phyloP scores from a whole-genome alignment of 345 rosid genomes.

The Barbarea vulgaris region DNA sequence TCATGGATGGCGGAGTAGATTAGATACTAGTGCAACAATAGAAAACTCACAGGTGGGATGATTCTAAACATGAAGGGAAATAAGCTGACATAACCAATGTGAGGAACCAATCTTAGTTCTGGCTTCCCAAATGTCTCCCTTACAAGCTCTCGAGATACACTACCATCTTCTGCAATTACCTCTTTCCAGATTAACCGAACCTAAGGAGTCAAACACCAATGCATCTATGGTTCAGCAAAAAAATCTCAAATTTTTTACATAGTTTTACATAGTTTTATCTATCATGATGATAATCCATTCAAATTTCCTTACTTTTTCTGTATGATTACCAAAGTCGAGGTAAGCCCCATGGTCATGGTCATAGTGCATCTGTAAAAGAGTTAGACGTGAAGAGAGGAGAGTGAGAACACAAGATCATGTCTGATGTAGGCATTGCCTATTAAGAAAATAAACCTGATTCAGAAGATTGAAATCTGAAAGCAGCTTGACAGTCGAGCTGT shows the following conservation, averaged over 20 bases:
- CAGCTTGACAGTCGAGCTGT: slow-evolving; percentile 55
- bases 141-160: slow-evolving; percentile 63
- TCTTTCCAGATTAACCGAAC: slow-evolving; percentile 85
- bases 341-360: slow-evolving; percentile 78
- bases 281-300: not conserved
- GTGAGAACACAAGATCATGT: not conserved
- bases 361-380: slow-evolving; percentile 69
- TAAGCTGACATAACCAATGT: slow-evolving; percentile 90
- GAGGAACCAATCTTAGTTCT: slow-evolving; percentile 76
- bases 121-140: slow-evolving; percentile 75
- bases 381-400: not conserved
- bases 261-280: not conserved
- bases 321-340: slow-evolving; percentile 89
- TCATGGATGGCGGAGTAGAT: not conserved
- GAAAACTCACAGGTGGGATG: slow-evolving; percentile 80
- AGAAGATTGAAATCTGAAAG: slow-evolving; percentile 79
- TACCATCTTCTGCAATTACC: slow-evolving; percentile 44
- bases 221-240: not conserved
- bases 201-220: slow-evolving; percentile 44
- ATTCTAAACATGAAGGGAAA: slow-evolving; percentile 86
- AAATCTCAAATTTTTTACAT: not conserved
- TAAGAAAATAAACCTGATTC: slow-evolving; percentile 60
- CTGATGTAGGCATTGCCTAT: not conserved
- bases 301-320: slow-evolving; percentile 63
- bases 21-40: not conserved